phyloP scores from a whole-genome alignment of 1,139 yeast genomes.

The Taphrina wiesneri region DNA sequence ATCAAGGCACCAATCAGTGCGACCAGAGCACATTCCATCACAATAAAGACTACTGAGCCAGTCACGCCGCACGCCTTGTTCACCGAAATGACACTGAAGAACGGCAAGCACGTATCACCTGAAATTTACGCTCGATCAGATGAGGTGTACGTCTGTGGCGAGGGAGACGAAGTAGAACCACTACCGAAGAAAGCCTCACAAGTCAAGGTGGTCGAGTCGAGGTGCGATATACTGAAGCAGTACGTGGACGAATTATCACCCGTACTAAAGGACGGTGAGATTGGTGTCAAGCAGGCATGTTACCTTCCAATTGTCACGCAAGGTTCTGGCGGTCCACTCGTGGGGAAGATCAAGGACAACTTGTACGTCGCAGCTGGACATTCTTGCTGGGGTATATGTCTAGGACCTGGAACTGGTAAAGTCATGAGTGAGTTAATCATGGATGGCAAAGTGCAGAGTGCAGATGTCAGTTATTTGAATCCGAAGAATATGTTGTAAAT shows the following conservation, averaged over 20 bases:
- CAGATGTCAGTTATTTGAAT: conserved; percentile 76
- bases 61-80: conserved; percentile 93
- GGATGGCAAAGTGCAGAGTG: conserved; percentile 79
- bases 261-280: conserved; percentile 69
- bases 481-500: conserved; percentile 49
- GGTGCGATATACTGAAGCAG: conserved; percentile 82
- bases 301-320: conserved; percentile 88
- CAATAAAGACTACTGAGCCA: conserved; percentile 68
- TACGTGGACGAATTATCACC: conserved; percentile 79
- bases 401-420: conserved; percentile 95
- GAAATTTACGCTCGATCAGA: conserved; percentile 94
- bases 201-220: conserved; percentile 80
- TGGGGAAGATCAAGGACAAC: conserved; percentile 84
- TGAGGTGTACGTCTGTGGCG: conserved; percentile 97
- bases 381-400: conserved; percentile 98
- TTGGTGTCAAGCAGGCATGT: conserved; percentile 88
- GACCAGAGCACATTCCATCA: conserved; percentile 89
- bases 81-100: conserved; percentile 76
- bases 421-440: conserved; percentile 81
- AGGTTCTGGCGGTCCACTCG: conserved; percentile 88
- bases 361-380: conserved; percentile 87
- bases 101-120: conserved; percentile 62
- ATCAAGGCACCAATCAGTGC: conserved; percentile 91
- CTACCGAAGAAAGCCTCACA: conserved; percentile 94
- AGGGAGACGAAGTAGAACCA: conserved; percentile 86